Evolutionary conservation across 208 protist species (phyloP), one percentile per base, ranked within the genome.

Genomic region (Trypanosoma avium): DNA sequence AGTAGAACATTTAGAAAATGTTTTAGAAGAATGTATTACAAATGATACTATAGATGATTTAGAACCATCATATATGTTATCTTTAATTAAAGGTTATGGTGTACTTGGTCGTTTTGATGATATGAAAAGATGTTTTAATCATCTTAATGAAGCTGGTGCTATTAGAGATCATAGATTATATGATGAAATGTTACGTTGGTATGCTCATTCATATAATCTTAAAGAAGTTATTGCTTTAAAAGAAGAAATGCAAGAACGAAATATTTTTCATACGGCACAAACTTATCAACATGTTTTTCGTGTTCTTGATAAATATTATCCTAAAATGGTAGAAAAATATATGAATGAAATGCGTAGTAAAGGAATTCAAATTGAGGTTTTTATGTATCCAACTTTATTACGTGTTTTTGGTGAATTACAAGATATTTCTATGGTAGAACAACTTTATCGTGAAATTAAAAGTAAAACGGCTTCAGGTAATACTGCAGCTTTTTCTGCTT

Each of bases 171-270:
- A 91, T 61, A 70, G 79, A 4, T 62, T 93, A 4, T 97, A 94
- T 75, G 87, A 95, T 60, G 92, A 97, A 67, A 90, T 95, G 85
- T 69, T 97, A 13, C 75, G 80, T 45, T 97, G 92, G 88, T 92
- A 93, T 66, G 81, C 88, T 6, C 73, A 90, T 56, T 55, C 81
- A 27, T 86, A 84, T 68, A 97, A 95, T 56, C 52, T 95, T 0
- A 93, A 92, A 49, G 88, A 95, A 30, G 92, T 93, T 22, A 85
- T 97, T 35, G 81, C 82, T 2, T 72, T 97, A 35, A 97, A 97
- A 50, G 82, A 95, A 49, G 81, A 94, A 58, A 97, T 97, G 92
- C 81, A 73, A 7, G 74, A 78, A 26, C 53, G 74, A 35, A 57
- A 84, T 50, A 76, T 97, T 36, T 88, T 85, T 61, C 92, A 93